Evolutionary conservation across 2,329 filamentous ascomycete genomes (phyloP).

Genomic region (Coleophoma crateriformis): DNA sequence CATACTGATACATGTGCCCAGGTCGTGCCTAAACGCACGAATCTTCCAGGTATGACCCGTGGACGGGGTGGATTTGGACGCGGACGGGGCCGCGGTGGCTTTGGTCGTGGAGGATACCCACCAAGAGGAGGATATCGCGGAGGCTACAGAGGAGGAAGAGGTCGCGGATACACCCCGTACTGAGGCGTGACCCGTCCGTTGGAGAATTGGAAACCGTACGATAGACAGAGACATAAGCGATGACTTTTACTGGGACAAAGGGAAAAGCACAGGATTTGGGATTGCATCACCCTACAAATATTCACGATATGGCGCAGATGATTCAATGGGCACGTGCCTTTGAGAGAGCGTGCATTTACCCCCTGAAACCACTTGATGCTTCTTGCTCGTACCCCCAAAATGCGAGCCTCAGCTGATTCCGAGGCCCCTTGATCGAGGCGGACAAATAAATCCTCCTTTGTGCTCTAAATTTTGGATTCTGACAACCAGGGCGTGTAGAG

Average conservation of each 20-base stretch:
- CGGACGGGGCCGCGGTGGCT: conserved; percentile 42
- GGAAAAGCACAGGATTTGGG: no score
- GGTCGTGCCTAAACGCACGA: conserved; percentile 91
- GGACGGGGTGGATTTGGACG: conserved; percentile 53
- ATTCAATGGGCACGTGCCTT: no score
- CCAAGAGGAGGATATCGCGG: conserved; percentile 47
- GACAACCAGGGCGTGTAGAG: no score
- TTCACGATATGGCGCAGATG: no score
- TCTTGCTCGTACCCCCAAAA: no score
- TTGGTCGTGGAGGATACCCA: conserved; percentile 45
- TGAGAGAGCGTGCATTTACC: no score
- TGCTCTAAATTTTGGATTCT: no score
- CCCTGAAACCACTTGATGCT: no score
- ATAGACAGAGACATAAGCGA: conserved; percentile 2
- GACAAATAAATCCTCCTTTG: no score
- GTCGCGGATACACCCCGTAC: conserved; percentile 30
- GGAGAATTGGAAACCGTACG: conserved; percentile 3
- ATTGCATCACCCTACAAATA: no score
- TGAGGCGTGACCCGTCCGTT: conserved; percentile 52
- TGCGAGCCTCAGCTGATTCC: no score
- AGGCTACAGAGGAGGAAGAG: conserved; percentile 20
- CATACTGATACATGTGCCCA: conserved; percentile 26
- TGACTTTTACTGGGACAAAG: not conserved
- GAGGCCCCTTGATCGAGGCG: no score
- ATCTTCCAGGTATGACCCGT: conserved; percentile 88